Conservation (phyloP, 192 early-diverging fungal genomes). For the Linnemannia zychae region DNA sequence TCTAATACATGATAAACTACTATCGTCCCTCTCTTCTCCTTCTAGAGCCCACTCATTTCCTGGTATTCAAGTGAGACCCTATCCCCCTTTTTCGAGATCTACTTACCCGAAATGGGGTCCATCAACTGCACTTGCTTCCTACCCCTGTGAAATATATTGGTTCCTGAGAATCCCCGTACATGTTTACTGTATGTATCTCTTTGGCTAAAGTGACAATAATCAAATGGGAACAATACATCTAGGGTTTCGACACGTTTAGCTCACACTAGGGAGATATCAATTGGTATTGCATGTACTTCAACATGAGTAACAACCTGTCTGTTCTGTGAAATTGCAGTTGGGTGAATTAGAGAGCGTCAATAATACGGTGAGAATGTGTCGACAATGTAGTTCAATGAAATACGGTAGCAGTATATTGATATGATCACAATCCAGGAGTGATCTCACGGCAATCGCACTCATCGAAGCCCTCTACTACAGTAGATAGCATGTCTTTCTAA, state of each 20-base stretch:
- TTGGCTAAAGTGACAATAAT: slow-evolving; percentile 13
- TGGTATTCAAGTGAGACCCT: slow-evolving; percentile 5
- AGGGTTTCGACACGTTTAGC: not conserved
- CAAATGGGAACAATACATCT: not conserved
- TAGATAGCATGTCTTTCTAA: slow-evolving; percentile 12
- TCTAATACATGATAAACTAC: slow-evolving; percentile 14
- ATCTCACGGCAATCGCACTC: not conserved
- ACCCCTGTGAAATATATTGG: slow-evolving; percentile 9
- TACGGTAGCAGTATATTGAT: slow-evolving; percentile 2
- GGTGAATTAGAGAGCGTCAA: slow-evolving; percentile 11
- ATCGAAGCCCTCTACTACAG: slow-evolving; percentile 14
- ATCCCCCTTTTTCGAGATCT: not conserved
- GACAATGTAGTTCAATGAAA: slow-evolving; percentile 14
- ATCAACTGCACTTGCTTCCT: slow-evolving; percentile 8
- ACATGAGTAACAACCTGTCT: slow-evolving; percentile 6
- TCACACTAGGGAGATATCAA: slow-evolving; percentile 10
- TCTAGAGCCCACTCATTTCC: slow-evolving; percentile 1
- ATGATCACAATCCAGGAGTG: slow-evolving; percentile 10
- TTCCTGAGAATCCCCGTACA: slow-evolving; percentile 11
- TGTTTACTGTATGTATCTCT: slow-evolving; percentile 17
- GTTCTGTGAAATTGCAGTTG: slow-evolving; percentile 10
- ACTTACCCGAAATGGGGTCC: not conserved
- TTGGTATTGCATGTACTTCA: slow-evolving; percentile 7
- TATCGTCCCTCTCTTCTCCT: slow-evolving; percentile 15
- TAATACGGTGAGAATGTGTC: slow-evolving; percentile 13